phyloP scores from a whole-genome alignment of 768 basidiomycete species.

The Mrakia blollopis region DNA sequence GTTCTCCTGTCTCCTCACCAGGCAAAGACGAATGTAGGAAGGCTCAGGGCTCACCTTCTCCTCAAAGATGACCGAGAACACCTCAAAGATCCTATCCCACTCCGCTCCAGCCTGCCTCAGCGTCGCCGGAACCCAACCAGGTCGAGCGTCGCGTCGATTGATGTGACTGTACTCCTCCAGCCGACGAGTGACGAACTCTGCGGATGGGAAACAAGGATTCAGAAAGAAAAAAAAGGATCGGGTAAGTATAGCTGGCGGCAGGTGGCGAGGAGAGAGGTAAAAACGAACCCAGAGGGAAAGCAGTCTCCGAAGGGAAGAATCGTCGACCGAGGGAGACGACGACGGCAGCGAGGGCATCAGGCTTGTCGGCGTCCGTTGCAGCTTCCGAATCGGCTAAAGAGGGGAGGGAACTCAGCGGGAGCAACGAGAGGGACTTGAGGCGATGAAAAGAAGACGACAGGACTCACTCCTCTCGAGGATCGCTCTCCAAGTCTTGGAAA shows the following conservation, averaged over 20 bases:
- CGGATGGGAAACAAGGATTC: background rate
- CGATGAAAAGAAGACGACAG: background rate
- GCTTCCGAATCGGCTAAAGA: background rate
- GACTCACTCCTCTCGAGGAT: slow-evolving; percentile 71
- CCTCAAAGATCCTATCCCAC: slow-evolving; percentile 74
- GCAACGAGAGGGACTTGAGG: background rate
- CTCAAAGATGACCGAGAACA: slow-evolving; percentile 79
- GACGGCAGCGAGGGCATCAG: slow-evolving; percentile 52
- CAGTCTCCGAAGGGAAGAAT: slow-evolving; percentile 85
- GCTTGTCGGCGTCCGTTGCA: slow-evolving; percentile 1
- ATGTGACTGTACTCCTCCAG: slow-evolving; percentile 69
- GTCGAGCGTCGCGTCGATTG: slow-evolving; percentile 55
- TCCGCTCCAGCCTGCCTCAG: slow-evolving; percentile 77
- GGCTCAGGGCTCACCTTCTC: slow-evolving; percentile 60
- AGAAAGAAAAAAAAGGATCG: background rate
- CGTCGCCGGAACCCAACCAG: slow-evolving; percentile 77
- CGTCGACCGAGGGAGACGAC: slow-evolving; percentile 71
- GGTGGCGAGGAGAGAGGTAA: background rate
- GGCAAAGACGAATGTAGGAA: slow-evolving; percentile 21
- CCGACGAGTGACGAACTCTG: slow-evolving; percentile 70
- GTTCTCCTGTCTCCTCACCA: background rate
- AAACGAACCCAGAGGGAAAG: slow-evolving; percentile 76
- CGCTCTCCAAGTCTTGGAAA: slow-evolving; percentile 80
- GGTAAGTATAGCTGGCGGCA: background rate
- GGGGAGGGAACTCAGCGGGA: background rate